phyloP scores from a whole-genome alignment of 1,284 basidiomycete species.

The Boletus hoseneyae region DNA sequence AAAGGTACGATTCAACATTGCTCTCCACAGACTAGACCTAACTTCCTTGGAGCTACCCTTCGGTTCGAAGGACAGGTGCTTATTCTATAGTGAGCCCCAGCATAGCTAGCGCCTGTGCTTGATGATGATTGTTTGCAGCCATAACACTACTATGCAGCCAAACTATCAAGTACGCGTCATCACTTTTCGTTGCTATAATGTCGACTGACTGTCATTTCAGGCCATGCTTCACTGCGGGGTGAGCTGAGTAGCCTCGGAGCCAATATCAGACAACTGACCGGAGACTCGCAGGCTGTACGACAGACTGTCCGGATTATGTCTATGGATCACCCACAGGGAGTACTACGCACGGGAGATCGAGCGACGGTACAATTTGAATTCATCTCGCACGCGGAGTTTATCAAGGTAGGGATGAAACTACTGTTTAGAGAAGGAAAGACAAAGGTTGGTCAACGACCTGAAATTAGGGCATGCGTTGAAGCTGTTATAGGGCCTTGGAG shows the following conservation, averaged over 20 bases:
- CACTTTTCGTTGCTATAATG: neutral
- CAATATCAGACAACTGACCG: neutral
- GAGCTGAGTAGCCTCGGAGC: conserved; percentile 26
- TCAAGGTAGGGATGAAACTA: conserved; percentile 90
- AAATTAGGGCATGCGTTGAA: neutral
- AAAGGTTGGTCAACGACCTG: conserved; percentile 51
- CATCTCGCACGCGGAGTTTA: conserved; percentile 84
- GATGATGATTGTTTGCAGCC: conserved; percentile 45
- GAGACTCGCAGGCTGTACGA: conserved; percentile 59
- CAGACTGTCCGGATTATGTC: conserved; percentile 90
- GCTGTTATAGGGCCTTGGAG: conserved; percentile 39
- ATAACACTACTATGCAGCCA: conserved; percentile 88
- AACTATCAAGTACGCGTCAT: conserved; percentile 71
- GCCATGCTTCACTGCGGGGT: conserved; percentile 86
- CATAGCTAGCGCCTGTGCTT: neutral
- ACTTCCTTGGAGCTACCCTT: conserved; percentile 52
- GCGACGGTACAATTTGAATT: conserved; percentile 90
- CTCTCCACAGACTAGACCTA: neutral
- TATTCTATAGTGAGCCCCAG: conserved; percentile 65
- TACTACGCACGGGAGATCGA: conserved; percentile 87
- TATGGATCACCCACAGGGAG: conserved; percentile 84
- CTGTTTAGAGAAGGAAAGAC: conserved; percentile 92
- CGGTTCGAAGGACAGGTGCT: conserved; percentile 85
- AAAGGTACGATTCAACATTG: conserved; percentile 44
- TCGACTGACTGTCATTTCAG: conserved; percentile 35